phyloP scores from a whole-genome alignment of 2,329 filamentous ascomycete species.

The Blastomyces silverae region DNA sequence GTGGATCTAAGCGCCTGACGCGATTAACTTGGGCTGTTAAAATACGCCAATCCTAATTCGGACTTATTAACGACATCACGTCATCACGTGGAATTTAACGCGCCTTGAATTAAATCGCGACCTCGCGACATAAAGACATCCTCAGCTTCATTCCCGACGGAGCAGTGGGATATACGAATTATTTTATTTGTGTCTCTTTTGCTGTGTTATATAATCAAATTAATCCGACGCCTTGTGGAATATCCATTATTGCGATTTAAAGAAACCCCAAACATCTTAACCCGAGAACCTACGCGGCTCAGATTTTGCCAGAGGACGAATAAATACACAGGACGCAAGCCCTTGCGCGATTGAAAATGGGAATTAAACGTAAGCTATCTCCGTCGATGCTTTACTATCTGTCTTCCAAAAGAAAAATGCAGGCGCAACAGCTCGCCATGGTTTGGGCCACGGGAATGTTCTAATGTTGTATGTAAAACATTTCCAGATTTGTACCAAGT shows the following conservation, averaged over 20 bases:
- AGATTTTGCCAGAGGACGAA: background rate
- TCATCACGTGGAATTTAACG: background rate
- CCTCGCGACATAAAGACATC: background rate
- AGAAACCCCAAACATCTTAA: background rate
- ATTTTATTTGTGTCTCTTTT: background rate
- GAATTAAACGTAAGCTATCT: constrained; percentile 45
- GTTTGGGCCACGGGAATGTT: constrained; percentile 13
- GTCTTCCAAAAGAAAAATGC: constrained; percentile 10
- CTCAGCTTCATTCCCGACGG: background rate
- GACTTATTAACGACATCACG: background rate
- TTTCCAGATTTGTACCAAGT: constrained; percentile 62
- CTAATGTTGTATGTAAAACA: constrained; percentile 1
- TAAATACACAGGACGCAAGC: background rate
- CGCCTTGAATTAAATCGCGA: background rate
- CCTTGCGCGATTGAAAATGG: constrained; percentile 34
- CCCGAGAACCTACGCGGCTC: background rate
- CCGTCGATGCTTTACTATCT: constrained; percentile 6
- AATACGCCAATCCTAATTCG: constrained; percentile 1
- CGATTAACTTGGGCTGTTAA: background rate
- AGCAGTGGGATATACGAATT: background rate
- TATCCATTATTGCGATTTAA: background rate
- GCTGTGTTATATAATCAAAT: background rate
- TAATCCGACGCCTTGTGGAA: too few species aligned
- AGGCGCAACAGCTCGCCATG: constrained; percentile 13
- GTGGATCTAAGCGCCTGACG: background rate